These are phyloP conservation scores for Phaseolus coccineus DNA, from an alignment of 331 rosid genomes.

Conservation along the genomic window DNA sequence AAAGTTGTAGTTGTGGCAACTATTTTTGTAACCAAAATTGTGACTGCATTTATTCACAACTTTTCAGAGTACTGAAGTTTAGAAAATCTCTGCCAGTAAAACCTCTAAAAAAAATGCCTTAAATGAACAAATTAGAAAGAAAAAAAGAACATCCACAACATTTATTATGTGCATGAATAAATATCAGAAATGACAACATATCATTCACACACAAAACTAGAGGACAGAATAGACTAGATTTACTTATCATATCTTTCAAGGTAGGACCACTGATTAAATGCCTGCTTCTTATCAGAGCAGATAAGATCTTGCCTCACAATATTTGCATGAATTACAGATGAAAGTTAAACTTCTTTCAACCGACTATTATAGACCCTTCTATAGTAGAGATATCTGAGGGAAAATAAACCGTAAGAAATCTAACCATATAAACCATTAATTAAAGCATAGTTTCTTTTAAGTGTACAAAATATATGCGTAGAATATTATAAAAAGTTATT, in stretches of 20 bases:
- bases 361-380: not conserved
- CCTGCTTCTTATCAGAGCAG: slow-evolving; percentile 17
- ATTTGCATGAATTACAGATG: slow-evolving; percentile 15
- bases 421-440: not conserved
- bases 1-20: not conserved
- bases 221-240: slow-evolving; percentile 35
- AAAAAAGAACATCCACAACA: slow-evolving; percentile 37
- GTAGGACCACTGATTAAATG: slow-evolving; percentile 32
- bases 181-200: slow-evolving; percentile 40
- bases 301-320: slow-evolving; percentile 38
- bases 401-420: not conserved
- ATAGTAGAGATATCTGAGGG: not conserved
- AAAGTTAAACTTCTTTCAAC: not conserved
- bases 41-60: not conserved
- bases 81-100: not conserved
- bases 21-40: not conserved
- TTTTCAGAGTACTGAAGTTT: not conserved
- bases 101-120: not conserved
- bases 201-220: slow-evolving; percentile 45
- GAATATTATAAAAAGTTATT: no score
- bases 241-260: slow-evolving; percentile 29
- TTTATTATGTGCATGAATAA: slow-evolving; percentile 35
- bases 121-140: not conserved
- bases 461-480: not conserved
- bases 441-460: not conserved